Percentiles rank a stretch among this genome's conserved stretches.
phyloP scores from a whole-genome alignment of 176 grass and related monocot species.

The Triticum dicoccoides region DNA sequence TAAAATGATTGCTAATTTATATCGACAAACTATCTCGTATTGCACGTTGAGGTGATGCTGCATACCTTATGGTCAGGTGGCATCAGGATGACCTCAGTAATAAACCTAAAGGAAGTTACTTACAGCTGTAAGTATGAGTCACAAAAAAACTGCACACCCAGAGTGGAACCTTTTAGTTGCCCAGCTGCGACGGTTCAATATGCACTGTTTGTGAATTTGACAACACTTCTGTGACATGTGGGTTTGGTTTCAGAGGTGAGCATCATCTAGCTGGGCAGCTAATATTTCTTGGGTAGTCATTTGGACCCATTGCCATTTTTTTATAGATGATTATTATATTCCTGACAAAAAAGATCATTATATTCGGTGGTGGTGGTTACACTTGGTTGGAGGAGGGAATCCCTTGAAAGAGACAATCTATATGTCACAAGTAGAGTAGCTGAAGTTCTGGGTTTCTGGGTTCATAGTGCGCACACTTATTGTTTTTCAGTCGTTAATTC shows the following conservation, averaged over 20 bases:
- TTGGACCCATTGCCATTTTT: conserved; percentile 12
- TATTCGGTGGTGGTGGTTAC: not conserved
- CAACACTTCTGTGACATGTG: not conserved
- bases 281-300: not conserved
- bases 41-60: not conserved
- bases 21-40: not conserved
- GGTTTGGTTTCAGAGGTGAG: not conserved
- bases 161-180: not conserved
- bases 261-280: not conserved
- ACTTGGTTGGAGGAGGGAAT: not conserved
- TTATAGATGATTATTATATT: not conserved
- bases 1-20: not conserved
- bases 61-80: not conserved
- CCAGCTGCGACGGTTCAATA: not conserved
- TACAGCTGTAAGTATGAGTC: not conserved
- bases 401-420: conserved; percentile 8
- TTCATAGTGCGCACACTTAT: not conserved
- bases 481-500: not conserved
- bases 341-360: not conserved
- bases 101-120: not conserved
- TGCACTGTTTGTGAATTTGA: not conserved
- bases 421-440: not conserved
- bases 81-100: not conserved
- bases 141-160: not conserved
- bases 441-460: not conserved